These are phyloP conservation scores for Pulveroboletus sp. DNA, from an alignment of 1,284 basidiomycete species.

Conservation along the genomic window DNA sequence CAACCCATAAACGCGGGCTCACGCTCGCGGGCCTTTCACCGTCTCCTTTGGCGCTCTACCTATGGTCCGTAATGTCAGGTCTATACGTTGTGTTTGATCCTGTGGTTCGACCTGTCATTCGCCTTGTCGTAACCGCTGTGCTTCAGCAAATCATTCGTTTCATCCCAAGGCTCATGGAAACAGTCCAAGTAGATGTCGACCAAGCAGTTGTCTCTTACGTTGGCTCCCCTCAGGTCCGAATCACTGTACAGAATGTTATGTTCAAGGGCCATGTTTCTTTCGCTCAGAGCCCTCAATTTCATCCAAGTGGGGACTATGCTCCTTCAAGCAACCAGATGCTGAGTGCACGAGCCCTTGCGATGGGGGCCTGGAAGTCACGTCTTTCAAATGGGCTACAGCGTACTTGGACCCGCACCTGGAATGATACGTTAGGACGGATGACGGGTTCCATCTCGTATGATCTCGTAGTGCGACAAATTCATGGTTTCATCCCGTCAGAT, in stretches of 20 bases:
- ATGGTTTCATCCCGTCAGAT: slow-evolving; percentile 41
- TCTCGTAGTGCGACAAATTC: slow-evolving; percentile 51
- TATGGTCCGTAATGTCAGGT: slow-evolving; percentile 48
- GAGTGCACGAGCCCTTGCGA: slow-evolving; percentile 44
- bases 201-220: slow-evolving; percentile 51
- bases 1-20: slow-evolving; percentile 45
- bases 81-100: slow-evolving; percentile 56
- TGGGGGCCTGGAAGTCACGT: slow-evolving; percentile 62
- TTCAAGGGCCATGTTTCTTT: slow-evolving; percentile 58
- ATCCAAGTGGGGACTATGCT: slow-evolving; percentile 30
- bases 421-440: slow-evolving; percentile 64
- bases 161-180: slow-evolving; percentile 64
- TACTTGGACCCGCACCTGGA: slow-evolving; percentile 65
- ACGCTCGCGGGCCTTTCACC: slow-evolving; percentile 55
- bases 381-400: slow-evolving; percentile 59
- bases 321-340: slow-evolving; percentile 27
- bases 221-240: slow-evolving; percentile 50
- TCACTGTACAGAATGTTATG: slow-evolving; percentile 52
- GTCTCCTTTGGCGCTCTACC: slow-evolving; percentile 52
- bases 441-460: slow-evolving; percentile 54
- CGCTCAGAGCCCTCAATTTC: slow-evolving; percentile 46
- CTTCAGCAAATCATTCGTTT: slow-evolving; percentile 62
- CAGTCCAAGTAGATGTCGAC: slow-evolving; percentile 66
- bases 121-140: slow-evolving; percentile 51
- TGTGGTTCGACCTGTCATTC: slow-evolving; percentile 58